Percentiles rank a stretch among this genome's conserved stretches.
These are phyloP conservation scores for Suhomyces yuchorum DNA, from an alignment of 1,139 yeast species.

Conservation along the genomic window DNA sequence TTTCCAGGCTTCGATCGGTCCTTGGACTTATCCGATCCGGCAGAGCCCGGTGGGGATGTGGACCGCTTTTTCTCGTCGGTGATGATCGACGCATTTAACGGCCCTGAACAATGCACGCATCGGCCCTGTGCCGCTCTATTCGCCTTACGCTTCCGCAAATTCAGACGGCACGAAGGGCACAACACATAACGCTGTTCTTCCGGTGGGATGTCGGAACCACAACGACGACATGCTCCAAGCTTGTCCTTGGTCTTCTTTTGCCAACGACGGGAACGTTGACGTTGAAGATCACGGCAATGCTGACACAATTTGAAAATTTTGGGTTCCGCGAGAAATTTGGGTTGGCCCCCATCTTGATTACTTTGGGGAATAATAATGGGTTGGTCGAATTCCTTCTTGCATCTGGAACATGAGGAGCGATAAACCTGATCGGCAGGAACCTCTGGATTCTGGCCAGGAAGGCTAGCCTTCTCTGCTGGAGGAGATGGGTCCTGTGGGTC, in stretches of 20 bases:
- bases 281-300: conserved; percentile 64
- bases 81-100: conserved; percentile 49
- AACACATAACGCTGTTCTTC: conserved; percentile 56
- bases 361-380: conserved; percentile 43
- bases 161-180: conserved; percentile 60
- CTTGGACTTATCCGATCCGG: conserved; percentile 14
- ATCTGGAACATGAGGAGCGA: conserved; percentile 48
- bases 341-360: conserved; percentile 19
- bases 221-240: conserved; percentile 64
- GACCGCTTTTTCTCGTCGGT: conserved; percentile 23
- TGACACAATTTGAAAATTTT: conserved; percentile 59
- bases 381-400: conserved; percentile 60
- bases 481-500: conserved; percentile 19
- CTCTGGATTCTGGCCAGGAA: conserved; percentile 9
- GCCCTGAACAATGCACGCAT: conserved; percentile 70
- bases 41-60: conserved; percentile 6
- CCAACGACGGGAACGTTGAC: conserved; percentile 66
- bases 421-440: conserved; percentile 18
- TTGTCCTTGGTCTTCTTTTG: conserved; percentile 61
- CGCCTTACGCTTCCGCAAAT: conserved; percentile 56
- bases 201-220: conserved; percentile 56
- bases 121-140: conserved; percentile 62
- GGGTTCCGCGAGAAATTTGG: conserved; percentile 42
- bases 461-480: conserved; percentile 13
- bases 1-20: conserved; percentile 31